Evolutionary conservation across 1,284 basidiomycete genomes (phyloP), one percentile per base, ranked within the genome.

Genomic region (Xerocomus nothofagi): DNA sequence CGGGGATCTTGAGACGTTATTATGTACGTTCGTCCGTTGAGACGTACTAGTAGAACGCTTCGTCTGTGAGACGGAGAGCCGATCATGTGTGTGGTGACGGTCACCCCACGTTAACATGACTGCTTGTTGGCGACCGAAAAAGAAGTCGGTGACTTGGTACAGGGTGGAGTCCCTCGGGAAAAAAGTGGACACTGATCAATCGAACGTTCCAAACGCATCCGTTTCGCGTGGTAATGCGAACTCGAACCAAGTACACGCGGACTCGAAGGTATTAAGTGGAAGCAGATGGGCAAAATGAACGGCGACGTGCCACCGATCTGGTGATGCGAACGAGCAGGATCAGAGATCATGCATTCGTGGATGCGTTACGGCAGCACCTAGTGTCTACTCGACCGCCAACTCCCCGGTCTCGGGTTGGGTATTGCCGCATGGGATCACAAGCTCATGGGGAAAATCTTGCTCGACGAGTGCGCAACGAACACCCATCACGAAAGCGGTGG

Each of bases 1-100:
- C 59, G 62, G 59, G 44, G 60, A 65, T 47, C 59, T 39, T 32
- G 17, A 18, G 34, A 33, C 34, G 10, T 15, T 15, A 50, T 61
- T 63, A 59, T 61, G 57, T 61, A 61, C 46, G 30, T 44, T 12
- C 15, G 31, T 29, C 23, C 24, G 32, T 37, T 29, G 15, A 23
- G 26, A 18, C 11, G 23, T n/a, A n/a, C n/a, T n/a, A n/a, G n/a
- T n/a, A 5, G 37, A n/a, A 21, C 44, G 7, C 20, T 12, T 23
- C 20, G 26, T n/a, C 11, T 11, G 15, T 11, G 17, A 42, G 24
- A 29, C 20, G 36, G 15, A 27, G 39, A 40, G 11, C 39, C 39
- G 39, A 40, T 40, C 39, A 29, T 29, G 26, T n/a, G n/a, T n/a
- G n/a, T n/a, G n/a, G n/a, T n/a, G n/a, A n/a, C n/a, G n/a, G n/a